phyloP scores from a whole-genome alignment of 331 rosid species.

The Rhamnella rubrinervis region DNA sequence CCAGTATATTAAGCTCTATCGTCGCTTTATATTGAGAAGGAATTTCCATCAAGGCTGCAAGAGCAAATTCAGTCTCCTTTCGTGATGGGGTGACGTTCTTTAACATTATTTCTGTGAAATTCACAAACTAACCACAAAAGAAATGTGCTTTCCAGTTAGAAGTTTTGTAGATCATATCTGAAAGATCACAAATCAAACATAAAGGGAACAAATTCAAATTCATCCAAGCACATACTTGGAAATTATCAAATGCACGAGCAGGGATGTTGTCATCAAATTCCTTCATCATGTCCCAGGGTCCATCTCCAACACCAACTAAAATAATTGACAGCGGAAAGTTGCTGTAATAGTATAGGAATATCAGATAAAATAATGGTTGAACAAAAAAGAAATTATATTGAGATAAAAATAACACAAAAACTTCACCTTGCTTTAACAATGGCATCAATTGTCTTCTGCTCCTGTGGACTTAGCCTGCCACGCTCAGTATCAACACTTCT shows the following conservation, averaged over 20 bases:
- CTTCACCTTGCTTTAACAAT: constrained; percentile 86
- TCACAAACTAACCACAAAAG: constrained; percentile 60
- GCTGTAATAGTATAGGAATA: constrained; percentile 39
- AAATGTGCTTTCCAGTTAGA: constrained; percentile 3
- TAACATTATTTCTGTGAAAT: constrained; percentile 75
- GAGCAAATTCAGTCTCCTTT: constrained; percentile 89
- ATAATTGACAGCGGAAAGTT: constrained; percentile 80
- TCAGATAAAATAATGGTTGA: constrained; percentile 19
- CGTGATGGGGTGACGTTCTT: constrained; percentile 55
- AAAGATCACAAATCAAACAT: constrained; percentile 2
- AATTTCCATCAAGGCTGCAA: constrained; percentile 87
- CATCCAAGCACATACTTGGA: constrained; percentile 52
- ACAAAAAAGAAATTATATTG: background rate
- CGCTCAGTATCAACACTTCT: constrained; percentile 64
- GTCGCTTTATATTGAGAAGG: constrained; percentile 95
- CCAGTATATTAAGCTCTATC: constrained; percentile 62
- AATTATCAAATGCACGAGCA: constrained; percentile 77
- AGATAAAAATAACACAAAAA: constrained; percentile 11
- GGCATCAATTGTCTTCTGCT: constrained; percentile 77
- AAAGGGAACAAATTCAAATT: background rate
- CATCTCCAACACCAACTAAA: constrained; percentile 93
- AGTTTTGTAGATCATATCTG: constrained; percentile 4
- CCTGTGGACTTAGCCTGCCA: constrained; percentile 79
- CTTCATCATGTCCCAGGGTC: constrained; percentile 96
- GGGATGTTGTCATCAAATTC: constrained; percentile 91